These are phyloP conservation scores for Aspergillus hancockii DNA, from an alignment of 495 filamentous ascomycete genomes.

Conservation along the genomic window DNA sequence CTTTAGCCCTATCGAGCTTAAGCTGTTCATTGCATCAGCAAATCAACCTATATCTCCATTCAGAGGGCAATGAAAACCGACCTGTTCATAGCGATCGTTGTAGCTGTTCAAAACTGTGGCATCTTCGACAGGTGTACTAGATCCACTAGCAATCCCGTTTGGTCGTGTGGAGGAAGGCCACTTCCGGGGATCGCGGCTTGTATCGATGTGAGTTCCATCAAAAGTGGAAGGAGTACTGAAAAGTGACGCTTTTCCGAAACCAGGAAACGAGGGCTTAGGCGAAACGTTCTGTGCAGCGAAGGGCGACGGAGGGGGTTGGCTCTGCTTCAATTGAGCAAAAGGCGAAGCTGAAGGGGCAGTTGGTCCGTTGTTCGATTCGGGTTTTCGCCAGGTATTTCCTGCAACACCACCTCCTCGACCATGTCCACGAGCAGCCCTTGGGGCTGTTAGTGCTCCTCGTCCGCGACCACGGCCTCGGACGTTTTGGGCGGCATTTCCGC, in stretches of 20 bases:
- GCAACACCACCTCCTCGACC: slow-evolving; percentile 25
- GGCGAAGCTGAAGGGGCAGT: slow-evolving; percentile 24
- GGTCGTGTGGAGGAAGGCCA: slow-evolving; percentile 6
- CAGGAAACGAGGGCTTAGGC: slow-evolving; percentile 25
- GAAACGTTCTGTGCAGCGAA: slow-evolving; percentile 22
- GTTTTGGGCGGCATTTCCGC: slow-evolving; percentile 20
- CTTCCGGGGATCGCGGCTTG: slow-evolving; percentile 17
- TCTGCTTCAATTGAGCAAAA: slow-evolving; percentile 33
- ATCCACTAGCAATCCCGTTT: slow-evolving; percentile 8
- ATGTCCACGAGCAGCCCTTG: slow-evolving; percentile 24
- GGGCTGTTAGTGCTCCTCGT: slow-evolving; percentile 25
- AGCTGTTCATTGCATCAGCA: slow-evolving; percentile 41
- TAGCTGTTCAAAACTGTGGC: slow-evolving; percentile 28
- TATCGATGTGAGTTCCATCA: slow-evolving; percentile 16
- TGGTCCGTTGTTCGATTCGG: slow-evolving; percentile 11
- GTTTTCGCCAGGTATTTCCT: slow-evolving; percentile 20
- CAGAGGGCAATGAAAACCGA: slow-evolving; percentile 20
- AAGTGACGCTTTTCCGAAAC: slow-evolving; percentile 17
- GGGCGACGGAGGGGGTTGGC: slow-evolving; percentile 17
- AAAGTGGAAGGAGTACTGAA: slow-evolving; percentile 19
- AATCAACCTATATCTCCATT: slow-evolving; percentile 12
- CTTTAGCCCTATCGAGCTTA: slow-evolving; percentile 67
- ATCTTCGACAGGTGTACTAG: slow-evolving; percentile 27
- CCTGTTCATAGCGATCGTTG: slow-evolving; percentile 47
- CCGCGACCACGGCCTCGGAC: slow-evolving; percentile 29